Conservation (phyloP, 192 early-diverging fungal species). For the Entomortierella lignicola region DNA sequence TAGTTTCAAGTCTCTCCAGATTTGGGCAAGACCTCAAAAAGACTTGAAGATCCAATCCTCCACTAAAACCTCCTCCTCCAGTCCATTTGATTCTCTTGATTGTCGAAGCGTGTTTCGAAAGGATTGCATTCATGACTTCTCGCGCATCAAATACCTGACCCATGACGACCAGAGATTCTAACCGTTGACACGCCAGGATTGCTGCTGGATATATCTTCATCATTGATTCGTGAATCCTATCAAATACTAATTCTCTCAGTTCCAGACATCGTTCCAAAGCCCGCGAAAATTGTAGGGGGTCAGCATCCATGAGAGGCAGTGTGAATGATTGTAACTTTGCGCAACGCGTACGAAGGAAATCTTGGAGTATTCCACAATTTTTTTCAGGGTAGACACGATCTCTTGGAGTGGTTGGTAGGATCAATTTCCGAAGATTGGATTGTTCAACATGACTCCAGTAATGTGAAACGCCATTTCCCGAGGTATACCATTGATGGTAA, state of each 20-base stretch:
- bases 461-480: too few species aligned
- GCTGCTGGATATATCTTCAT: not conserved
- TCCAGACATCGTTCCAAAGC: not conserved
- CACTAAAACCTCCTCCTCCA: not conserved
- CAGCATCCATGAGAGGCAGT: not conserved
- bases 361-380: not conserved
- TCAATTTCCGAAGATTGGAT: not conserved
- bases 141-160: not conserved
- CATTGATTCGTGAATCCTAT: not conserved
- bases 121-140: not conserved
- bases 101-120: not conserved
- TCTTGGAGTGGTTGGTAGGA: not conserved
- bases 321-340: not conserved
- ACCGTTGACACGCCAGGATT: not conserved
- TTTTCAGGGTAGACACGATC: not conserved
- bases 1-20: not conserved
- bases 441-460: not conserved
- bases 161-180: slow-evolving; percentile 1
- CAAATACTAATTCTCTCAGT: slow-evolving; percentile 1
- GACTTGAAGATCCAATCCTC: not conserved
- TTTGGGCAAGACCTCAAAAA: slow-evolving; percentile 5
- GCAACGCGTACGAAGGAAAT: not conserved
- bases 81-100: slow-evolving; percentile 11
- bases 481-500: too few species aligned
- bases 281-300: not conserved